Base-by-base conservation (phyloP, 78 protist species). In the Guillardia theta region DNA sequence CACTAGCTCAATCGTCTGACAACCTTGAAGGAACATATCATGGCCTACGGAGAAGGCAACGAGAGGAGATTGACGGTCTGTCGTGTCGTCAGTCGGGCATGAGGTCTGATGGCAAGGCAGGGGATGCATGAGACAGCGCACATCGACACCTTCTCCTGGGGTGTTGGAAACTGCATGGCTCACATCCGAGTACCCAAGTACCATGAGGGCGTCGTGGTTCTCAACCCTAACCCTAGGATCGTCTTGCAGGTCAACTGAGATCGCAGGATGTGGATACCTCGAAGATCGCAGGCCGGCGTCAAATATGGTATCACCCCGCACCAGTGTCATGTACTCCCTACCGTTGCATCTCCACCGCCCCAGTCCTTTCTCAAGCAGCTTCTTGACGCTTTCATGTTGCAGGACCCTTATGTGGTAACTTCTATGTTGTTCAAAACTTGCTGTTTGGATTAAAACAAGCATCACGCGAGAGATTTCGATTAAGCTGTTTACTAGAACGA, bases 231-330 rank as follows among this genome's bases (percentile, higher is more conserved):
- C n/a, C n/a, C n/a, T n/a, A n/a, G n/a, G n/a, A n/a, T n/a, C n/a
- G n/a, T n/a, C n/a, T n/a, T n/a, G n/a, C n/a, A 92, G 96, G 64
- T 88, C 94, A 36, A 39, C 47, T 62, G 54, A 92, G 77, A 50
- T 58, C 36, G 94, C 95, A 41, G 95, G 93, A 54, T 18, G 33
- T 39, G 98, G 97, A 54, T 97, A 96, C 95, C 58, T 97, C 83
- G 98, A 96, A 93, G 97, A 97, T 92, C 96, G 80, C 80, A 95
- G 98, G 39, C 98, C 98, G 41, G 97, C 98, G 8, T 64, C 97
- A 94, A 96, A 96, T 96, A 21, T 21, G 48, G 97, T 58, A 24
- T 27, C 39, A 1, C 4, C 27, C 70, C 6, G 27, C 3, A 30
- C 70, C 70, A 1, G 70, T 0, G 70, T n/a, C n/a, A n/a, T n/a